These are phyloP conservation scores for Cutaneotrichosporon dermatis DNA, from an alignment of 1,284 basidiomycete genomes.

Conservation along the genomic window DNA sequence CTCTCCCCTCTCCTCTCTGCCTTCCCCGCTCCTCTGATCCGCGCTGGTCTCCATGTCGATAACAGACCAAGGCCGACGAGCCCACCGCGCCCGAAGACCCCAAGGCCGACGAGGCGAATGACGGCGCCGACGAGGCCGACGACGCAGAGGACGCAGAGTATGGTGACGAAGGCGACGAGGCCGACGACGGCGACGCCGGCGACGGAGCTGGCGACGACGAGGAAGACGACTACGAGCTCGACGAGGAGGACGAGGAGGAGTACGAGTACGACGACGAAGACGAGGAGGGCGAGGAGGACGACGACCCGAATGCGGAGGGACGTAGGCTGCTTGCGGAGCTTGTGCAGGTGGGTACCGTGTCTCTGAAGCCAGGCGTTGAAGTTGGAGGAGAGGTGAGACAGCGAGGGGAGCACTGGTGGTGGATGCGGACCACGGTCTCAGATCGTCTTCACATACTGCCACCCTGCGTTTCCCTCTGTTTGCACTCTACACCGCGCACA, in stretches of 20 bases:
- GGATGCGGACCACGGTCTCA: no score
- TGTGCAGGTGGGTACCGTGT: conserved; percentile 15
- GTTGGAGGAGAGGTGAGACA: no score
- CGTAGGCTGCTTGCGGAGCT: conserved; percentile 17
- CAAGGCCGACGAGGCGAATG: no score
- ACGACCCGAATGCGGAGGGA: conserved; percentile 18
- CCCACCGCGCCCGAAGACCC: background rate
- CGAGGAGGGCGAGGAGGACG: conserved; percentile 15
- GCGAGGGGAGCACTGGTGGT: no score
- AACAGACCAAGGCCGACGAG: background rate
- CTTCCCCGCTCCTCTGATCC: no score
- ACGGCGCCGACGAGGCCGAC: no score
- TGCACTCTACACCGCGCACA: no score
- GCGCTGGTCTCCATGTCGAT: background rate
- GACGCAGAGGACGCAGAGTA: background rate
- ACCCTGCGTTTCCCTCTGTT: no score
- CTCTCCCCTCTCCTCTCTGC: no score
- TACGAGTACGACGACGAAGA: conserved; percentile 12
- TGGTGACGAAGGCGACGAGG: background rate
- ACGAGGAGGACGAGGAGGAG: conserved; percentile 14
- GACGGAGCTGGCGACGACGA: conserved; percentile 11
- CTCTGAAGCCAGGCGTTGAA: no score
- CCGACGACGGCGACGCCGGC: conserved; percentile 10
- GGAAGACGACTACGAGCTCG: conserved; percentile 20
- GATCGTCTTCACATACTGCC: no score